phyloP scores from a whole-genome alignment of 345 rosid genomes.

The Aquilaria sinensis region DNA sequence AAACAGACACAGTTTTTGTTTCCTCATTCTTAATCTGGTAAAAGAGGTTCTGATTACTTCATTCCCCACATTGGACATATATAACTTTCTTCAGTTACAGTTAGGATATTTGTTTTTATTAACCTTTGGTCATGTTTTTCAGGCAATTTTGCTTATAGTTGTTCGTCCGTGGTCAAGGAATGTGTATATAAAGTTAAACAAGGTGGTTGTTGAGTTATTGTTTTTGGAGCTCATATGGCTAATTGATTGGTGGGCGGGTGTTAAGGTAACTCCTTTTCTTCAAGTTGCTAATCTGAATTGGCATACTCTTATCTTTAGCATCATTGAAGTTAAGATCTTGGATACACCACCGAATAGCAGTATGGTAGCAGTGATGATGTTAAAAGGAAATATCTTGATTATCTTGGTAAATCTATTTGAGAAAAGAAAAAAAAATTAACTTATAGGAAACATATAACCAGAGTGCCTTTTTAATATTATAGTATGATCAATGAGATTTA shows the following conservation, averaged over 20 bases:
- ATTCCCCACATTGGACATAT: neutral
- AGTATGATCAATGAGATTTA: too few species aligned
- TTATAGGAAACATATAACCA: too few species aligned
- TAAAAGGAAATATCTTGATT: neutral
- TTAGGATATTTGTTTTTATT: neutral
- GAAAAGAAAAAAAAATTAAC: neutral
- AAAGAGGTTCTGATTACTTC: neutral
- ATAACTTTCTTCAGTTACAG: neutral
- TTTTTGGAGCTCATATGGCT: conserved; percentile 63
- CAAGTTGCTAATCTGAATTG: neutral
- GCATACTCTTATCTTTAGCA: neutral
- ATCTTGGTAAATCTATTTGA: neutral
- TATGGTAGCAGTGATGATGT: too few species aligned
- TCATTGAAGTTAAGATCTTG: neutral
- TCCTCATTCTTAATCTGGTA: too few species aligned
- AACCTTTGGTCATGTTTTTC: neutral
- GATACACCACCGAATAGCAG: too few species aligned
- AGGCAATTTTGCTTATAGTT: conserved; percentile 39
- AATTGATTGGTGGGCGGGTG: conserved; percentile 60
- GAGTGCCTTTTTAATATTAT: too few species aligned
- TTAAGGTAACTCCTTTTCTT: conserved; percentile 31
- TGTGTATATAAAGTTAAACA: conserved; percentile 36
- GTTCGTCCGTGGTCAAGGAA: conserved; percentile 47
- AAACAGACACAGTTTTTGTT: too few species aligned
- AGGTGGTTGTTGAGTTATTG: conserved; percentile 35